Evolutionary conservation across 371 early-diverging fungal species (phyloP).

Genomic region (Apophysomyces trapeziformis): DNA sequence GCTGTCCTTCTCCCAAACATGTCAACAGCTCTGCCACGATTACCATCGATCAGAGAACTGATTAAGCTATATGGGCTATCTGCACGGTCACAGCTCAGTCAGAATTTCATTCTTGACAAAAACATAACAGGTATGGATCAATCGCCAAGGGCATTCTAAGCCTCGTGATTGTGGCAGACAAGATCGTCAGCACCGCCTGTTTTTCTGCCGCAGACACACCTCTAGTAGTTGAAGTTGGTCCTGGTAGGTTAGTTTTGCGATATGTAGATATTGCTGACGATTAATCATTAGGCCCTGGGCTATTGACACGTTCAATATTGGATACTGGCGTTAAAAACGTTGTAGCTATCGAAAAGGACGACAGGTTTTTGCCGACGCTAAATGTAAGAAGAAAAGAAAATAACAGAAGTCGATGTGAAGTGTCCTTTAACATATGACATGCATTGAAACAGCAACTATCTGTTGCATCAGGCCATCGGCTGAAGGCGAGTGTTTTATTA

Average conservation of each 20-base stretch:
- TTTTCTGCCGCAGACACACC: constrained; percentile 55
- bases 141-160: constrained; percentile 4
- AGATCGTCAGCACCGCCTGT: constrained; percentile 68
- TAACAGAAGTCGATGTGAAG: not conserved
- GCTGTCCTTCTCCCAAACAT: not conserved
- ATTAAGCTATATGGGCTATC: constrained; percentile 78
- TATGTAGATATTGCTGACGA: not conserved
- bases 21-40: constrained; percentile 31
- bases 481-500: constrained; percentile 34
- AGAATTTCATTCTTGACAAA: constrained; percentile 87
- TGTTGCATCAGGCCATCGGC: constrained; percentile 56
- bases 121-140: constrained; percentile 71
- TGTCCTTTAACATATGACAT: not conserved
- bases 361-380: constrained; percentile 73
- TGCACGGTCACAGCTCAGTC: constrained; percentile 76
- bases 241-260: constrained; percentile 55
- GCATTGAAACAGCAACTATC: constrained; percentile 60
- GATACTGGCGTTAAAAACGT: constrained; percentile 70
- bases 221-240: constrained; percentile 85
- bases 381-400: constrained; percentile 40
- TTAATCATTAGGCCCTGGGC: constrained; percentile 64
- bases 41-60: constrained; percentile 77
- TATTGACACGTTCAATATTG: constrained; percentile 79
- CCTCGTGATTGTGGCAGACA: constrained; percentile 51
- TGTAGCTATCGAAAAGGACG: constrained; percentile 81